Conservation (phyloP, 73 alveolate species). For the Tetrahymena thermophila region DNA sequence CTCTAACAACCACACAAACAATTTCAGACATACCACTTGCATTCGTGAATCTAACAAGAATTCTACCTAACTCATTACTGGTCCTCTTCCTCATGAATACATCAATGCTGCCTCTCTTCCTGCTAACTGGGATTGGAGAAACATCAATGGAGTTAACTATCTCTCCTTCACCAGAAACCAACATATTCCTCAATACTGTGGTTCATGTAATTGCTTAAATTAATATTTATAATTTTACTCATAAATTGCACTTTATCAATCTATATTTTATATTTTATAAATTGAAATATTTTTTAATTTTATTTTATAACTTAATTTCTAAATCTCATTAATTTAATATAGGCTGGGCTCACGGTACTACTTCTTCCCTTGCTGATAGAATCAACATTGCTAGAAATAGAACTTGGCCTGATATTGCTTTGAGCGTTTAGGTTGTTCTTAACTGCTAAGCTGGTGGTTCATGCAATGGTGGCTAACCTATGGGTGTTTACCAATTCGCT, state of each 20-base stretch:
- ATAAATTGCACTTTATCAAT: no score
- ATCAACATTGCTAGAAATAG: conserved; percentile 59
- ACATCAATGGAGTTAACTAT: conserved; percentile 55
- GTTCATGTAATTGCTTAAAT: not conserved
- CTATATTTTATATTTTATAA: no score
- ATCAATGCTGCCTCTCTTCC: conserved; percentile 45
- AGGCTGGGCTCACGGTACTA: conserved; percentile 81
- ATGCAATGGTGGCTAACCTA: conserved; percentile 72
- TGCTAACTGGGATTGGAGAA: conserved; percentile 66
- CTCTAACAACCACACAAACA: conserved; percentile 5
- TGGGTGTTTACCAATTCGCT: conserved; percentile 60
- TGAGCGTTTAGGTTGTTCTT: conserved; percentile 53
- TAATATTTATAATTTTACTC: no score
- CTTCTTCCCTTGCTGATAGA: conserved; percentile 78
- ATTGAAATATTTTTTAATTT: no score
- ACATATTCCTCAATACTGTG: conserved; percentile 70
- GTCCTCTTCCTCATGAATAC: conserved; percentile 44
- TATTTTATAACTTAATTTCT: not conserved
- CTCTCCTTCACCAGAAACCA: conserved; percentile 74
- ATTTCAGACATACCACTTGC: conserved; percentile 28
- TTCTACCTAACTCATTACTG: conserved; percentile 20
- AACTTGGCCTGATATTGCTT: conserved; percentile 48
- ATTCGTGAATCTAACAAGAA: conserved; percentile 27
- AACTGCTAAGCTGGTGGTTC: conserved; percentile 80
- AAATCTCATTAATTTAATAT: conserved; percentile 5